Base-by-base conservation (phyloP, 1,284 basidiomycete species). In the Cryptococcus amylolentus region DNA sequence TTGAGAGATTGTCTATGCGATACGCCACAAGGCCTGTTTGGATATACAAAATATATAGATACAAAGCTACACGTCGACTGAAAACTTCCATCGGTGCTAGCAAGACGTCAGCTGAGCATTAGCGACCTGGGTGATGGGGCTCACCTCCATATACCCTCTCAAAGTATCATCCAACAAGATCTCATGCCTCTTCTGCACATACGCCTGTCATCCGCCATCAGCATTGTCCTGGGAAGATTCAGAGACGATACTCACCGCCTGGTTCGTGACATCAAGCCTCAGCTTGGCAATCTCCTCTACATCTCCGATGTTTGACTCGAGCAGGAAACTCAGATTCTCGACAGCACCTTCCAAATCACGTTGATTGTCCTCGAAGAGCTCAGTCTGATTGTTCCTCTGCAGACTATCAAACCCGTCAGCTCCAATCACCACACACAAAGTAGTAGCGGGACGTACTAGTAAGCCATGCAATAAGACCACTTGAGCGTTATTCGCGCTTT, bases 401-500 rank as follows among this genome's bases (percentile, higher is more conserved):
- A 87, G 75, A 62, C 76, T 77, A 55, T 23, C 10, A 14, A 5
- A 8, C 38, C 14, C 8, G 20, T 50, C 45, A 26, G 27, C 51
- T 50, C 26, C 3, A 14, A 43, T 23, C 20, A 26, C 20, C n/a
- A n/a, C 23, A 14, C 28, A 6, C 28, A 18, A 13, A 54, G 16
- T 28, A 20, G 12, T 23, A 48, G 45, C 9, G 28, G 18, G 49
- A 70, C 76, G 66, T 57, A 78, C 73, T 97, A 98, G 80, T 93
- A 98, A 13, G 94, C 95, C 94, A 98, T 97, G n/a, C 91, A 89
- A 72, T 98, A 98, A 16, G 94, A 98, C 95, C 96, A 98, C 78
- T 98, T 98, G 61, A 98, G 84, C 44, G 95, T 97, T 81, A 87
- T 91, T 38, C 95, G 86, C 72, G 94, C 97, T 73, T 88, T 88